Base-by-base conservation (phyloP, 1,139 yeast genomes). In the Candida sojae region DNA sequence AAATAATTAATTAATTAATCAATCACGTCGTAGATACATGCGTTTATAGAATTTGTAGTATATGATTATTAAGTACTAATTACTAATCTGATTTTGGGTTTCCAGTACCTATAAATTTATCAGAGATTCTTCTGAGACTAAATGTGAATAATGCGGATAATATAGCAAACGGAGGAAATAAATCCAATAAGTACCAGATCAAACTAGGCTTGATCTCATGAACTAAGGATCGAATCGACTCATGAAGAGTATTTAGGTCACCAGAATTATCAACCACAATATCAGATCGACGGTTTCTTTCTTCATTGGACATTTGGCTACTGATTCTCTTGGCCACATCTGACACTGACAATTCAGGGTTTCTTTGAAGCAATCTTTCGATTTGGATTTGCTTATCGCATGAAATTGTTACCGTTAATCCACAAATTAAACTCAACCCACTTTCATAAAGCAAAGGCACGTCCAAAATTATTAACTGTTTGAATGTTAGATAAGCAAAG, bases 371-470 rank as follows among this genome's bases (percentile, higher is more conserved):
- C 39, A 95, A 71, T 48, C 99, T 73, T 51, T 76, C 68, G 32
- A 86, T 56, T 64, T 95, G 98, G 4, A 66, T 53, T 1, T 77
- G 76, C 23, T 70, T 71, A 7, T 74, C 70, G 56, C 96, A 88
- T 0, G 82, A 67, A 0, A 92, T 91, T 5, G 89, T 84, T 1
- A 93, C 65, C 0, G 86, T 80, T 7, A 73, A 63, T 0, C 96
- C 96, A 64, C 98, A 92, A 31, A 87, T 68, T 48, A 67, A 62
- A 61, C 89, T 83, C 55, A 93, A 72, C 1, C 83, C 81, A 33
- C 91, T 79, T 63, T 95, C 99, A 66, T 88, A 93, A 29, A 95
- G 71, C 37, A 95, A 70, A 0, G 99, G 99, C 2, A 93, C 93
- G 60, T 95, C 99, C 50, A 93, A 68, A 0, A 95, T 71, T 11